Evolutionary conservation across 305 asterid species (phyloP), one percentile per base, ranked within the genome.

Genomic region (Fraxinus sp.): DNA sequence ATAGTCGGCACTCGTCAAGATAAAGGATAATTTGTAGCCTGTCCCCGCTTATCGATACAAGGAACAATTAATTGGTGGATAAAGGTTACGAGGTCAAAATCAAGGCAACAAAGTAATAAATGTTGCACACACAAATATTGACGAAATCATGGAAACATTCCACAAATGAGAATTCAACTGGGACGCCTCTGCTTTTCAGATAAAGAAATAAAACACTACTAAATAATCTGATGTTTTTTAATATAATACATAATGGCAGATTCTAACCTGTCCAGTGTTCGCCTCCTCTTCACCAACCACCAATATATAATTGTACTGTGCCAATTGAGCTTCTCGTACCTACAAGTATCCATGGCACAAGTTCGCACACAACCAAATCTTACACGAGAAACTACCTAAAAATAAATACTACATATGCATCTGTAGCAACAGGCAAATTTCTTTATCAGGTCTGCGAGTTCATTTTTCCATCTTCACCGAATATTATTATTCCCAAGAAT

Each of bases 281-380:
- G 89, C 90, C 90, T 94, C 98, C 78, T 90, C 93, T 91, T 93
- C 98, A 2, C 98, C 98, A 74, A 93, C 98, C 11, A 93, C 98
- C 86, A 94, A 83, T 74, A 94, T 94, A 82, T 90, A 92, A 92
- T 92, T 93, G 93, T 91, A 94, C 76, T 93, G 95, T 1, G 97
- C 95, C 88, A 91, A 8, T 79, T 94, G 97, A 84, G 98, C 98
- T 91, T 94, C 98, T 79, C 97, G 88, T 52, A 94, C 95, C 98
- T 94, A 79, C 81, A 89, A 86, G 76, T 46, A 81, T 83, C 78
- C 79, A 75, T 41, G 74, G 73, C 10, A 85, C 57, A 33, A 7
- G 72, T 85, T 74, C 78, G 77, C 4, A 24, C 3, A 66, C 20
- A 41, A 39, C 83, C 41, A 78, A 78, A 84, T 64, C 76, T 71